These are phyloP conservation scores for Jatropha multifida DNA, from an alignment of 441 rosid genomes.

Conservation along the genomic window DNA sequence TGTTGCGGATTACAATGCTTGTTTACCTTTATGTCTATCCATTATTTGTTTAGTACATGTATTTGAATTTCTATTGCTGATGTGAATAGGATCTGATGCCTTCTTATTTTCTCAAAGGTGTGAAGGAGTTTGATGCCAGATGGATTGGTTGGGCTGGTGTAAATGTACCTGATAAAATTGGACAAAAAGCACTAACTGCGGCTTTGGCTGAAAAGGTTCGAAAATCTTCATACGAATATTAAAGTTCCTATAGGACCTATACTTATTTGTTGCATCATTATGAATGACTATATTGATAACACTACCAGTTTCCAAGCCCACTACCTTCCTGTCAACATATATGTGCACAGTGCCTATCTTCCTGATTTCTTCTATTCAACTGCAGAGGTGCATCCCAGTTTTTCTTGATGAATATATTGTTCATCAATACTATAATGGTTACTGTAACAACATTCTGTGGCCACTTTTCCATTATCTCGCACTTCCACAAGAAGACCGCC, in stretches of 20 bases:
- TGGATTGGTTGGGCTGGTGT: slow-evolving; percentile 97
- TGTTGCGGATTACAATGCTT: background rate
- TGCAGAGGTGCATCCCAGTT: slow-evolving; percentile 79
- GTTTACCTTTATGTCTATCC: too few relatives aligned
- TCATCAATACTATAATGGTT: slow-evolving; percentile 77
- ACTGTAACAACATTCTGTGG: slow-evolving; percentile 80
- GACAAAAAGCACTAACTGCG: slow-evolving; percentile 53
- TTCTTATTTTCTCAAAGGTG: slow-evolving; percentile 43
- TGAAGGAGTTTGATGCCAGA: slow-evolving; percentile 73
- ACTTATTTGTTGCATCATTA: background rate
- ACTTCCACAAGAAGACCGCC: slow-evolving; percentile 82
- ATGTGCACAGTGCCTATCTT: slow-evolving; percentile 4
- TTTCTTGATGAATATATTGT: slow-evolving; percentile 73
- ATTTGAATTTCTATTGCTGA: background rate
- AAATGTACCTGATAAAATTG: slow-evolving; percentile 69
- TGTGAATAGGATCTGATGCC: background rate
- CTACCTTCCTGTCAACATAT: background rate
- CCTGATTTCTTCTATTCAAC: slow-evolving; percentile 13
- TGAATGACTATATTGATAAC: background rate
- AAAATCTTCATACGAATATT: slow-evolving; percentile 15
- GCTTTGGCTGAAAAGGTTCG: slow-evolving; percentile 73
- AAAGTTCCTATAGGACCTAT: slow-evolving; percentile 6
- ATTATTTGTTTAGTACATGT: background rate
- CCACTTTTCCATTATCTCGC: slow-evolving; percentile 80
- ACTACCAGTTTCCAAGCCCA: background rate